Evolutionary conservation across 805 yeast species (phyloP).

Genomic region (Blastobotrys terrestris): DNA sequence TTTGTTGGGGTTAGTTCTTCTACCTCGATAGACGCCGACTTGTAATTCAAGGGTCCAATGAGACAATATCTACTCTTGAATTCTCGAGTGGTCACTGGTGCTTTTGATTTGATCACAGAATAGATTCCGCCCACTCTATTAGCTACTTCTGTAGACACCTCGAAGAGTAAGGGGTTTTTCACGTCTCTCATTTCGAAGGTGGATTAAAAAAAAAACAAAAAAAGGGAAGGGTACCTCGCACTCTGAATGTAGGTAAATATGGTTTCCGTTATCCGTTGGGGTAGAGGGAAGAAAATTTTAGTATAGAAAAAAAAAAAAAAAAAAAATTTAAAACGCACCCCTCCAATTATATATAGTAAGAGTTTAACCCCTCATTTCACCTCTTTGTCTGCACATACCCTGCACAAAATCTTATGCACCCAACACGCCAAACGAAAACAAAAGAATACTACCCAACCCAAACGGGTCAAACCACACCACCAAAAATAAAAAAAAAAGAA

Average conservation of each 20-base stretch:
- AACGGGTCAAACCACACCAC: not conserved
- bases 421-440: not conserved
- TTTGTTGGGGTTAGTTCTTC: slow-evolving; percentile 54
- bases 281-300: not conserved
- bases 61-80: slow-evolving; percentile 80
- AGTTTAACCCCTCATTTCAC: not conserved
- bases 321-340: not conserved
- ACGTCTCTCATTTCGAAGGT: slow-evolving; percentile 60
- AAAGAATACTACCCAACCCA: not conserved
- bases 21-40: slow-evolving; percentile 68
- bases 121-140: slow-evolving; percentile 97
- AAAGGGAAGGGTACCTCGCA: not conserved
- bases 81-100: slow-evolving; percentile 93
- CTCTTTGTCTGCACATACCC: not conserved
- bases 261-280: not conserved
- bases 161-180: slow-evolving; percentile 80
- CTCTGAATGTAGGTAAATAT: too few relatives aligned
- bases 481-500: too few relatives aligned
- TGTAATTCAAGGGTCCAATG: slow-evolving; percentile 77
- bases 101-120: slow-evolving; percentile 92
- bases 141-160: slow-evolving; percentile 96
- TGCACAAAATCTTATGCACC: not conserved
- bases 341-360: not conserved
- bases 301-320: slow-evolving; percentile 7
- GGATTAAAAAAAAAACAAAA: not conserved